Evolutionary conservation across 2,329 filamentous ascomycete species (phyloP).

Genomic region (Ceratocystis eucalypticola): DNA sequence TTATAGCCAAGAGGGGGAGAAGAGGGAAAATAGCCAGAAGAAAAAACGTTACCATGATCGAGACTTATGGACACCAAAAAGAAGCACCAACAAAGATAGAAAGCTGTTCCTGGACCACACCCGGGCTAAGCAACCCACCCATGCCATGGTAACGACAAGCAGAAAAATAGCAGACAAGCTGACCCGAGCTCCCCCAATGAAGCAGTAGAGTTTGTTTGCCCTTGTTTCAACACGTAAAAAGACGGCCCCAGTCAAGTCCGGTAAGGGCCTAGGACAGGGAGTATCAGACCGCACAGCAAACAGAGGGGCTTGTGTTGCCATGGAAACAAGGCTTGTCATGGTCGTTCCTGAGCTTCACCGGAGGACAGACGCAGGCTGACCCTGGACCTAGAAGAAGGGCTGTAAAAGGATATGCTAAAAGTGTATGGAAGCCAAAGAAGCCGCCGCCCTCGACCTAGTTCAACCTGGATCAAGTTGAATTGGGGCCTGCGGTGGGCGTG

Average conservation of each 20-base stretch:
- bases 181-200: constrained; percentile 14
- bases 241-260: constrained; percentile 10
- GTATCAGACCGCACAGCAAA: constrained; percentile 13
- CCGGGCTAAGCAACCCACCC: background rate
- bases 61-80: background rate
- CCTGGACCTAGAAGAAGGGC: background rate
- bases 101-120: constrained; percentile 1
- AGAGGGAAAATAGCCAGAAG: background rate
- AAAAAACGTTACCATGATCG: background rate
- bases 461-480: background rate
- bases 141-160: constrained; percentile 16
- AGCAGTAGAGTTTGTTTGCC: constrained; percentile 8
- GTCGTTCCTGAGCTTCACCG: constrained; percentile 1
- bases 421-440: background rate
- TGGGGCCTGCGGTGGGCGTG: constrained; percentile 1
- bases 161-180: constrained; percentile 10
- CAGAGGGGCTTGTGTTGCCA: constrained; percentile 13
- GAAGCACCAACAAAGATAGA: background rate
- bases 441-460: background rate
- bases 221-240: constrained; percentile 18
- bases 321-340: constrained; percentile 9
- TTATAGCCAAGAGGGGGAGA: background rate
- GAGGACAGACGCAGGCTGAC: constrained; percentile 1
- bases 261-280: constrained; percentile 11
- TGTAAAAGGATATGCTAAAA: background rate